Base-by-base conservation (phyloP, 106 monocot genomes). In the Allium sativum region DNA sequence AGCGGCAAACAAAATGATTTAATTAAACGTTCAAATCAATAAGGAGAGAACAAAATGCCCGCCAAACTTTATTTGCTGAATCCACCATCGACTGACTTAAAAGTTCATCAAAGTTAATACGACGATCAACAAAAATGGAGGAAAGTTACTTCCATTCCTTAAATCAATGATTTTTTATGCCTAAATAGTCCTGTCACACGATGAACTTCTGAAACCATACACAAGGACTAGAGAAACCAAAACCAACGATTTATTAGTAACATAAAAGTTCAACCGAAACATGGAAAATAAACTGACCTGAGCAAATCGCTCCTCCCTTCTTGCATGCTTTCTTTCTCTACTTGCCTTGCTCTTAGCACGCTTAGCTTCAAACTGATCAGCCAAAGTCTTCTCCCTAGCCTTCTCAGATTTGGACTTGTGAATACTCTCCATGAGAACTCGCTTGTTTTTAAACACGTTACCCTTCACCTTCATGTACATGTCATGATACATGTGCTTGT, bases 401-500 rank as follows among this genome's bases (percentile, higher is more conserved):
- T 75, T 79, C 62, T 79, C 79, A 40, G 79, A 70, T 51, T 79
- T 79, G 42, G 79, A 79, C 50, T 79, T 79, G 67, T 79, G 79
- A 67, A 79, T 79, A 51, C 79, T 79, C 52, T 79, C 79, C 79
- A 79, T 79, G 42, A 79, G 69, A 17, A 79, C 79, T 61, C 79
- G 73, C 70, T 79, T 79, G 52, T 79, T 79, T 61, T 79, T 79
- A 45, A 79, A 79, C 14, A 79, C 74, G 60, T 79, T 79, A 70
- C 79, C 79, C 55, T 79, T 79, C 41, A 79, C 78, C 44, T 78
- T 78, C 72, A 79, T 74, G 53, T 79, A 79, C 79, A 79, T 79
- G 45, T 71, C 74, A 63, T 79, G 79, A 18, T 79, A 79, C 70
- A 79, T 79, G 62, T 79, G 79, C 44, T 70, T 79, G 74, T 79